These are phyloP conservation scores for Chaetomium globosum DNA, from an alignment of 2,329 filamentous ascomycete genomes.

Conservation along the genomic window DNA sequence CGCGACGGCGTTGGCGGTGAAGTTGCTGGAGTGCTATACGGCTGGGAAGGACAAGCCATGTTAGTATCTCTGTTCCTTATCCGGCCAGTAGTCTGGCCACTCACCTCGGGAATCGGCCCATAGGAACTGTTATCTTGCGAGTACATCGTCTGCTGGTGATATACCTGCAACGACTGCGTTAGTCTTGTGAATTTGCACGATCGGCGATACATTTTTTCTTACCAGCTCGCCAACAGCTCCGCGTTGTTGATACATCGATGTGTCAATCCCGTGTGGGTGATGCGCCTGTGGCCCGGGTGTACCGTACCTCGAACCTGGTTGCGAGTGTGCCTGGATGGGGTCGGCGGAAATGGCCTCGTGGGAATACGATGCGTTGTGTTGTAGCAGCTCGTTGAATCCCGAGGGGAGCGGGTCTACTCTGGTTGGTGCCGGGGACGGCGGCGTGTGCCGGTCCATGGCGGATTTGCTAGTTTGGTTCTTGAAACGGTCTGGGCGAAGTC, in stretches of 20 bases:
- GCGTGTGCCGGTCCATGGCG: conserved; percentile 45
- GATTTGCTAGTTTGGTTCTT: neutral
- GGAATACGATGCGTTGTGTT: conserved; percentile 47
- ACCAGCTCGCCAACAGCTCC: conserved; percentile 30
- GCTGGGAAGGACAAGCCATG: conserved; percentile 36
- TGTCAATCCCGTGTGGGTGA: conserved; percentile 37
- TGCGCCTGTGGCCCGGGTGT: conserved; percentile 44
- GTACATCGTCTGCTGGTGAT: conserved; percentile 34
- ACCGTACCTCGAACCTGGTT: conserved; percentile 45
- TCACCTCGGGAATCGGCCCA: conserved; percentile 38
- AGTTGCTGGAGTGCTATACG: conserved; percentile 55
- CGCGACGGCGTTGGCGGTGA: conserved; percentile 53
- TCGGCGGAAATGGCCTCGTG: conserved; percentile 39
- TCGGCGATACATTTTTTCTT: conserved; percentile 8
- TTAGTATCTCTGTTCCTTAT: conserved; percentile 11
- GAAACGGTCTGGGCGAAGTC: neutral
- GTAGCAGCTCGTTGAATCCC: conserved; percentile 49
- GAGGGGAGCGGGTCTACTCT: conserved; percentile 45
- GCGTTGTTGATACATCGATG: conserved; percentile 40
- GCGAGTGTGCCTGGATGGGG: conserved; percentile 42
- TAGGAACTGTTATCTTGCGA: conserved; percentile 35
- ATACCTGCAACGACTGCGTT: conserved; percentile 30
- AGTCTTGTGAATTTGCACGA: conserved; percentile 14
- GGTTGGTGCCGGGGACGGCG: conserved; percentile 53
- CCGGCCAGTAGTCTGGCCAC: conserved; percentile 1